phyloP scores from a whole-genome alignment of 2,329 filamentous ascomycete genomes.

The Aotearoamyces nothofagi region DNA sequence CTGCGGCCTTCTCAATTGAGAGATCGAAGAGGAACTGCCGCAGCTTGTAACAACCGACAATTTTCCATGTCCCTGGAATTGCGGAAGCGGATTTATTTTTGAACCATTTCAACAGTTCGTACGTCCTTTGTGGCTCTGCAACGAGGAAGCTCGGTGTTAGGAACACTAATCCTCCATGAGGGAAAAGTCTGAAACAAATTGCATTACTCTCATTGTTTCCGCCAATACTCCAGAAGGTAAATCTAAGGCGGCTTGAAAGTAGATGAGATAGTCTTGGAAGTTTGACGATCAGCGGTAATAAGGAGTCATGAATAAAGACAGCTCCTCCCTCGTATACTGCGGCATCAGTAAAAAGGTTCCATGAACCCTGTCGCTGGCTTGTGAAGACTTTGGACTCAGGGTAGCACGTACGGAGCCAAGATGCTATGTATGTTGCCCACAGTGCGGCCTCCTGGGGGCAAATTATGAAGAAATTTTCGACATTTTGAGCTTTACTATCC shows the following conservation, averaged over 20 bases:
- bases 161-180: slow-evolving; percentile 27
- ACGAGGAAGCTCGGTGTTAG: slow-evolving; percentile 34
- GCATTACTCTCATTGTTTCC: slow-evolving; percentile 6
- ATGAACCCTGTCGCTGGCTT: slow-evolving; percentile 27
- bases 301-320: slow-evolving; percentile 16
- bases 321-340: slow-evolving; percentile 7
- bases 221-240: slow-evolving; percentile 14
- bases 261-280: slow-evolving; percentile 7
- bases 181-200: slow-evolving; percentile 23
- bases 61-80: slow-evolving; percentile 8
- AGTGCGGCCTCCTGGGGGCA: slow-evolving; percentile 26
- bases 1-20: slow-evolving; percentile 13
- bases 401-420: slow-evolving; percentile 28
- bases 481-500: slow-evolving; percentile 3
- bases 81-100: slow-evolving; percentile 7
- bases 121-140: slow-evolving; percentile 26
- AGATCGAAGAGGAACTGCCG: slow-evolving; percentile 16
- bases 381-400: slow-evolving; percentile 26
- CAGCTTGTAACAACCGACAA: slow-evolving; percentile 12
- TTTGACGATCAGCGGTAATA: slow-evolving; percentile 6
- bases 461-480: slow-evolving; percentile 29
- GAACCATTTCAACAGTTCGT: slow-evolving; percentile 27
- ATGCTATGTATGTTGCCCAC: slow-evolving; percentile 23
- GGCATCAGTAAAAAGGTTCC: slow-evolving; percentile 27
- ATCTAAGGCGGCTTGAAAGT: slow-evolving; percentile 3